Conservation (phyloP, 208 protist species). For the Leishmania lainsoni region DNA sequence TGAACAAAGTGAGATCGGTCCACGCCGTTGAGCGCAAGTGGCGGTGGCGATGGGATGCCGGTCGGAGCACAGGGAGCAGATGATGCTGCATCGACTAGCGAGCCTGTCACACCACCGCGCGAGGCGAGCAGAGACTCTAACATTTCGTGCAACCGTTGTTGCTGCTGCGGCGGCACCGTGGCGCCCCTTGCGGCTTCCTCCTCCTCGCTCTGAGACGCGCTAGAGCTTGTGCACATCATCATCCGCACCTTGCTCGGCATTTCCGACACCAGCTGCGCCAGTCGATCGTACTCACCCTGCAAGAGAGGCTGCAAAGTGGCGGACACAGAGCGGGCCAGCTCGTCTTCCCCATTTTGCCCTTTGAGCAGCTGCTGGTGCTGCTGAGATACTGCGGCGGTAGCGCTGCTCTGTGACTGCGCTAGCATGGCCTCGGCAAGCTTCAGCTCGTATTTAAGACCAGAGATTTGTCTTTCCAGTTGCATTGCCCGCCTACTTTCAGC, state of each 20-base stretch:
- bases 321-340: conserved; percentile 8
- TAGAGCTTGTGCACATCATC: not conserved
- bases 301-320: conserved; percentile 26
- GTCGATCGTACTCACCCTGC: conserved; percentile 27
- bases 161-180: not conserved
- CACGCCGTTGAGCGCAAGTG: conserved; percentile 4
- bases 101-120: not conserved
- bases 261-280: conserved; percentile 36
- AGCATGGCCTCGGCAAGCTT: conserved; percentile 27
- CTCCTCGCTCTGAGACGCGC: not conserved
- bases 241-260: conserved; percentile 35
- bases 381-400: not conserved
- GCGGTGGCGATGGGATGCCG: not conserved
- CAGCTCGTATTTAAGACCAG: conserved; percentile 22
- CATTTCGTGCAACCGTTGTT: conserved; percentile 3
- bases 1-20: conserved; percentile 19
- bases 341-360: conserved; percentile 18
- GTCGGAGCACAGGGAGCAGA: not conserved
- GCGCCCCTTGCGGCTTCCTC: too few species aligned
- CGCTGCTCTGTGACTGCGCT: not conserved
- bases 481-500: conserved; percentile 19
- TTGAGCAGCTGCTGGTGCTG: conserved; percentile 18
- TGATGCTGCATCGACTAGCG: not conserved
- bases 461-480: conserved; percentile 29
- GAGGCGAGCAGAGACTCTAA: conserved; percentile 12